Percentiles rank a stretch among this genome's conserved stretches.
These are phyloP conservation scores for Corrigiola litoralis DNA, from an alignment of 179 eudicot genomes.

Conservation along the genomic window DNA sequence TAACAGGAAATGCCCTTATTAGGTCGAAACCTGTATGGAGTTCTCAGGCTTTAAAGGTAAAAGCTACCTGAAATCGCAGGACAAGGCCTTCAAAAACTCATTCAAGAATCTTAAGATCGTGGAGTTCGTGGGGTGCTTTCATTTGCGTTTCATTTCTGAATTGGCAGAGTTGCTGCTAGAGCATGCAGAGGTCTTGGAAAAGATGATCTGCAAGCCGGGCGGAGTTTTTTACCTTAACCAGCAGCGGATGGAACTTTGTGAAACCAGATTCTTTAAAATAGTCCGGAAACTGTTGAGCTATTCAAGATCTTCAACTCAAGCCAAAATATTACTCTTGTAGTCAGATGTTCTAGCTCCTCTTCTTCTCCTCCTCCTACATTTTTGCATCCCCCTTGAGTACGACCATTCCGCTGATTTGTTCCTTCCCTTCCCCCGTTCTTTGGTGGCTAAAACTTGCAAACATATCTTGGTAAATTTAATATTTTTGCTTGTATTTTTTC, in stretches of 20 bases:
- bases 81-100: background rate
- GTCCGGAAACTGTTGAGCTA: background rate
- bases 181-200: background rate
- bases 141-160: background rate
- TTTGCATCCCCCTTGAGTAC: background rate
- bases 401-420: background rate
- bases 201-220: background rate
- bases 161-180: background rate
- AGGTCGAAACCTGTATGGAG: background rate
- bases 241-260: background rate
- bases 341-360: too few relatives aligned
- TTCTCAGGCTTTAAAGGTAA: background rate
- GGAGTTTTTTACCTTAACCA: background rate
- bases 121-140: background rate
- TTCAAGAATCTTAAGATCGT: background rate
- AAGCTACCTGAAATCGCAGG: background rate
- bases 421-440: too few relatives aligned
- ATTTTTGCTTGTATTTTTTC: too few relatives aligned
- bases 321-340: background rate
- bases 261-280: background rate
- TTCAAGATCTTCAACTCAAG: conserved; percentile 4
- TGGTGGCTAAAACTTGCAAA: too few relatives aligned
- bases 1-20: background rate
- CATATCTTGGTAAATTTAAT: too few relatives aligned
- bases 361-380: background rate